phyloP scores from a whole-genome alignment of 441 rosid species.

The Syzygium malaccense region DNA sequence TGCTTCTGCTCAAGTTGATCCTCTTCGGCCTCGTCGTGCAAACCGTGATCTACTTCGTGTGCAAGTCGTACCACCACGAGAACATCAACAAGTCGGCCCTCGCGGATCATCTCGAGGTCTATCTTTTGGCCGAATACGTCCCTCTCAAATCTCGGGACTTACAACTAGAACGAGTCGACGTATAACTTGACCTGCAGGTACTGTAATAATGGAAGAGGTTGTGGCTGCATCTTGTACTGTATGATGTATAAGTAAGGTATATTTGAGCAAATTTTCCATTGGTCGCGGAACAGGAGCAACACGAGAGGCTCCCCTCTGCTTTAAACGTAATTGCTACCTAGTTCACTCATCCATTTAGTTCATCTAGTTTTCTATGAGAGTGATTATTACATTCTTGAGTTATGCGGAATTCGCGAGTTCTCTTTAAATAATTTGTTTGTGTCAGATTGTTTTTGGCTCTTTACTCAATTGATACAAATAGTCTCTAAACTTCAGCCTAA shows the following conservation, averaged over 20 bases:
- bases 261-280: neutral
- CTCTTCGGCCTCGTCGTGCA: slow-evolving; percentile 19
- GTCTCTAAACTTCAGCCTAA: too few species aligned
- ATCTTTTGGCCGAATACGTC: slow-evolving; percentile 3
- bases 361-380: neutral
- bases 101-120: slow-evolving; percentile 25
- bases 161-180: slow-evolving; percentile 15
- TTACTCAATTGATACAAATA: neutral
- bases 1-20: slow-evolving; percentile 1
- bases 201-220: neutral
- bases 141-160: slow-evolving; percentile 13
- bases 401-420: neutral
- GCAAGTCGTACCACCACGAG: slow-evolving; percentile 33
- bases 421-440: neutral
- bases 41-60: slow-evolving; percentile 26
- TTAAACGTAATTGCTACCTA: neutral
- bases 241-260: neutral
- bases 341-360: neutral
- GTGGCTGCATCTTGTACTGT: neutral
- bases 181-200: neutral
- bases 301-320: neutral
- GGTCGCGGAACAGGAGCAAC: neutral
- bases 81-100: slow-evolving; percentile 17
- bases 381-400: neutral
- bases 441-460: neutral